Base-by-base conservation (phyloP, 495 filamentous ascomycete genomes). In the Cryomyces minteri region DNA sequence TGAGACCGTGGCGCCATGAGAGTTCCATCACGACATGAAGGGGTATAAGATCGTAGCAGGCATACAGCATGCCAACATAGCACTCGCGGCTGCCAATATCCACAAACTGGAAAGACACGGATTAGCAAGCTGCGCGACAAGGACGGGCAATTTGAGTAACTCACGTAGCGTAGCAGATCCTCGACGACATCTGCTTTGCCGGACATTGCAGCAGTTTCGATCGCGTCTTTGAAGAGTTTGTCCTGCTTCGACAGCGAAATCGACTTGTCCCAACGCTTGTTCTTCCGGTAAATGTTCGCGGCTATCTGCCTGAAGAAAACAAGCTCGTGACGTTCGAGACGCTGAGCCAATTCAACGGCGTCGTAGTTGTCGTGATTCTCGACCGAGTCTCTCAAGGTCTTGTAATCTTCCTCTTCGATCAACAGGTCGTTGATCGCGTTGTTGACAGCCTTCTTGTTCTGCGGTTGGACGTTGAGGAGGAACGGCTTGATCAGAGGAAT, bases 191-290 rank as follows among this genome's bases (percentile, higher is more conserved):
- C 86, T 6, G 72, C 48, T 70, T 94, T 94, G 56, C 72, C 73
- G 47, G 88, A 95, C 39, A 95, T 88, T n/a, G 92, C 92, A 9
- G 92, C 75, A 29, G 92, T 99, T 71, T 99, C 92, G 52, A 99
- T 96, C 30, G 92, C 92, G 71, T 99, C 92, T 72, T 94, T 95
- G 78, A 88, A 99, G 33, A 99, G 70, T 75, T 93, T 96, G 68
- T 99, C 92, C 61, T 96, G 92, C 73, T 99, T 99, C 8, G 86
- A 94, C 40, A 99, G 69, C 42, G 83, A 77, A 62, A 99, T 96
- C n/a, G 90, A 95, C 70, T 96, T 95, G 62, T 93, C 86, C 92
- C 92, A 99, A 48, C 92, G 77, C 79, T 95, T 96, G 70, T 94
- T 95, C 74, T 96, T 96, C 51, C 92, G 85, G 69, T 96, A 99